Evolutionary conservation across 2,329 filamentous ascomycete species (phyloP).

Genomic region (Stemphylium beticola): DNA sequence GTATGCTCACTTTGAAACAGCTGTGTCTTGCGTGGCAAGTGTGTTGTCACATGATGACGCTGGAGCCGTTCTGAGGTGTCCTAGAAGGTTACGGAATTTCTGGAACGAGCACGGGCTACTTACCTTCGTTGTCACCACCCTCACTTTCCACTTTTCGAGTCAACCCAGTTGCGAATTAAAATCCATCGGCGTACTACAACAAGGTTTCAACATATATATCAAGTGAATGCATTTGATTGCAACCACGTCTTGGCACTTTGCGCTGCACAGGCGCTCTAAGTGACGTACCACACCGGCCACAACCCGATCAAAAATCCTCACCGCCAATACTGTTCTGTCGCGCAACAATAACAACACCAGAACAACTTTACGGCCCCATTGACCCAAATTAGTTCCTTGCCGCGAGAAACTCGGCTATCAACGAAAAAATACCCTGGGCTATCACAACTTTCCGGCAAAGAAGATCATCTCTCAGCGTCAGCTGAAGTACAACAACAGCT

Average conservation of each 20-base stretch:
- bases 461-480: not conserved
- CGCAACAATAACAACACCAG: constrained; percentile 9
- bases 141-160: constrained; percentile 2
- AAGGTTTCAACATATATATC: not conserved
- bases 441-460: not conserved
- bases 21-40: not conserved
- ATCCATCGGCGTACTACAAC: not conserved
- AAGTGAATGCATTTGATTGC: not conserved
- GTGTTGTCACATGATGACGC: constrained; percentile 10
- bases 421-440: not conserved
- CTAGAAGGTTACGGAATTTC: constrained; percentile 15
- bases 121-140: constrained; percentile 8
- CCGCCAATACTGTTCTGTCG: constrained; percentile 3
- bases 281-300: constrained; percentile 3
- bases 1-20: not conserved
- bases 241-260: not conserved
- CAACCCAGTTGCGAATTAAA: not conserved
- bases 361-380: not conserved
- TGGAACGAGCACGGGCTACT: constrained; percentile 17
- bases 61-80: constrained; percentile 10
- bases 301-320: constrained; percentile 16
- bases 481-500: not conserved
- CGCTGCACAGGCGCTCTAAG: constrained; percentile 3
- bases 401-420: not conserved
- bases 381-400: not conserved